phyloP scores from a whole-genome alignment of 306 rosid species.

The Dalbergia cochinchinensis region DNA sequence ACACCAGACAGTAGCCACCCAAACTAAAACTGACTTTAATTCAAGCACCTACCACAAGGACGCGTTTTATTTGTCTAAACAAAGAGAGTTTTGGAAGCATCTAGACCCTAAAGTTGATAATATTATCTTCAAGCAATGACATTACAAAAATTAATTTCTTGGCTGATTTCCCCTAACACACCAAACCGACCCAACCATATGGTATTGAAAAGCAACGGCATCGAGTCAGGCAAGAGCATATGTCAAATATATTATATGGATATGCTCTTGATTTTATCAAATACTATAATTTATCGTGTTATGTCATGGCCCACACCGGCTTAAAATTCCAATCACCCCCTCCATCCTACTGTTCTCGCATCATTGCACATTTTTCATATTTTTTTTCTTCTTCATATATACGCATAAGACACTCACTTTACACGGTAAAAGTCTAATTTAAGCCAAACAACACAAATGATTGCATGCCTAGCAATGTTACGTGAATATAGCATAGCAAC shows the following conservation, averaged over 20 bases:
- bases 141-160: conserved; percentile 12
- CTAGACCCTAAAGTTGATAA: conserved; percentile 8
- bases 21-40: not conserved
- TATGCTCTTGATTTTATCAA: conserved; percentile 38
- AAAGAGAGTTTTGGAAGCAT: conserved; percentile 30
- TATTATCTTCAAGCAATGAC: conserved; percentile 35
- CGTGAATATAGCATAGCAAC: not conserved
- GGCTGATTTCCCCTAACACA: conserved; percentile 33
- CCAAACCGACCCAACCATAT: conserved; percentile 32
- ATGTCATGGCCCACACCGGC: conserved; percentile 30
- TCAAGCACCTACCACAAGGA: conserved; percentile 40
- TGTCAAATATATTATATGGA: conserved; percentile 21
- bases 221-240: conserved; percentile 30
- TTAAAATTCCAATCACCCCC: conserved; percentile 16
- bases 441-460: not conserved
- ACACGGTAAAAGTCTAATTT: not conserved
- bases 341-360: conserved; percentile 11
- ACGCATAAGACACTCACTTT: not conserved
- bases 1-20: too few relatives aligned
- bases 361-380: conserved; percentile 15
- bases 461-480: not conserved
- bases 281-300: conserved; percentile 6
- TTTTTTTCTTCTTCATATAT: not conserved
- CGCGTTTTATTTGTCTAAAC: conserved; percentile 36
- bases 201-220: not conserved